phyloP scores from a whole-genome alignment of 257 asterid species.

The Pogostemon cablin region DNA sequence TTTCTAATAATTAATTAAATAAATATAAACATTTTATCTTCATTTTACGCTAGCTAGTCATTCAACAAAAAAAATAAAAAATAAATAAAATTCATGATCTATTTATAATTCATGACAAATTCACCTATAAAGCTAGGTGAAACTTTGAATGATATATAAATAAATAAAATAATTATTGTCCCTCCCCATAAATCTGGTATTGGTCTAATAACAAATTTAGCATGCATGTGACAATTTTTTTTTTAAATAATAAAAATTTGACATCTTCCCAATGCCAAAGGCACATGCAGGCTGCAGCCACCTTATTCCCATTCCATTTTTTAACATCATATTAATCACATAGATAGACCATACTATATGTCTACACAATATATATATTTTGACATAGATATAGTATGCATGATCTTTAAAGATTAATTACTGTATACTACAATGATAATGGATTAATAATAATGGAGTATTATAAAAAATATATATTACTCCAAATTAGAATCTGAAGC shows the following conservation, averaged over 20 bases:
- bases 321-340: slow-evolving; percentile 18
- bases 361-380: no score
- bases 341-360: not conserved
- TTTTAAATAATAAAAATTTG: slow-evolving; percentile 5
- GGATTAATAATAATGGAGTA: no score
- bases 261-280: slow-evolving; percentile 36
- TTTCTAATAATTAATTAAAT: not conserved
- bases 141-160: no score
- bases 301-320: slow-evolving; percentile 9
- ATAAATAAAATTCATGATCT: no score
- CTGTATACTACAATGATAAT: no score
- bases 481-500: not conserved
- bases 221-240: slow-evolving; percentile 38
- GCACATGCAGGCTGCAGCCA: slow-evolving; percentile 41
- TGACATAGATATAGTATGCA: no score
- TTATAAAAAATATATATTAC: no score
- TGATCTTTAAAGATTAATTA: no score
- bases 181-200: slow-evolving; percentile 27
- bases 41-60: not conserved
- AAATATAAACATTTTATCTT: not conserved
- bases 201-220: slow-evolving; percentile 4
- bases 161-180: not conserved
- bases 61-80: no score
- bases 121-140: no score
- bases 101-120: no score